Conservation (phyloP, 192 early-diverging fungal genomes). For the Rhizophagus prolifer region DNA sequence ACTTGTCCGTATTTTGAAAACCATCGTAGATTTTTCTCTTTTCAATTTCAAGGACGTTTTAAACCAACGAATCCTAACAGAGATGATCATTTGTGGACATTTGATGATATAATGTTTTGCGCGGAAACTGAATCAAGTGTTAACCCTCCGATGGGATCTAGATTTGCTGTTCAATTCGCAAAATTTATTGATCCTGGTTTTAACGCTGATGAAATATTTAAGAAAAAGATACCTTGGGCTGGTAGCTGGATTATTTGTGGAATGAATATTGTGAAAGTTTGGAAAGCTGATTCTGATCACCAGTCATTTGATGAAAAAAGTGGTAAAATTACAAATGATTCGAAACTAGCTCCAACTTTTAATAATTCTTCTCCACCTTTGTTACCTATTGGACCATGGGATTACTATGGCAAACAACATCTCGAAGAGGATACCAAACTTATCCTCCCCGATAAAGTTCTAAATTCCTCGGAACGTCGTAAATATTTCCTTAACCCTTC, state of each 20-base stretch:
- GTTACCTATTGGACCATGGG: conserved; percentile 29
- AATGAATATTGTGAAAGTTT: conserved; percentile 41
- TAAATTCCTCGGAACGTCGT: conserved; percentile 32
- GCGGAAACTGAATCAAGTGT: conserved; percentile 38
- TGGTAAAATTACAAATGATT: background rate
- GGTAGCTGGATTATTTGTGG: conserved; percentile 41
- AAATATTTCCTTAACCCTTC: conserved; percentile 24
- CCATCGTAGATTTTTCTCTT: conserved; percentile 36
- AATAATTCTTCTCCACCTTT: background rate
- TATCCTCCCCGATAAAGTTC: background rate
- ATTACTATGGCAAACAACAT: conserved; percentile 25
- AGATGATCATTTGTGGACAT: conserved; percentile 34
- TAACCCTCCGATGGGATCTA: conserved; percentile 29
- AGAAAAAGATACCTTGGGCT: conserved; percentile 32
- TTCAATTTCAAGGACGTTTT: conserved; percentile 46
- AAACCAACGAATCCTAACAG: conserved; percentile 35
- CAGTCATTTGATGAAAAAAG: background rate
- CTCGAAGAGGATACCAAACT: conserved; percentile 28
- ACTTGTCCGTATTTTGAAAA: conserved; percentile 36
- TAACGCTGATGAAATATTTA: conserved; percentile 33
- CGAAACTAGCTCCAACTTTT: background rate
- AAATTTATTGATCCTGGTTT: conserved; percentile 41
- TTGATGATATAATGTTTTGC: conserved; percentile 38
- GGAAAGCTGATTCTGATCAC: conserved; percentile 14
- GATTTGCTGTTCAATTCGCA: conserved; percentile 34